Evolutionary conservation across 495 filamentous ascomycete species (phyloP), one percentile per base, ranked within the genome.

Genomic region (Pseudevernia furfuracea): DNA sequence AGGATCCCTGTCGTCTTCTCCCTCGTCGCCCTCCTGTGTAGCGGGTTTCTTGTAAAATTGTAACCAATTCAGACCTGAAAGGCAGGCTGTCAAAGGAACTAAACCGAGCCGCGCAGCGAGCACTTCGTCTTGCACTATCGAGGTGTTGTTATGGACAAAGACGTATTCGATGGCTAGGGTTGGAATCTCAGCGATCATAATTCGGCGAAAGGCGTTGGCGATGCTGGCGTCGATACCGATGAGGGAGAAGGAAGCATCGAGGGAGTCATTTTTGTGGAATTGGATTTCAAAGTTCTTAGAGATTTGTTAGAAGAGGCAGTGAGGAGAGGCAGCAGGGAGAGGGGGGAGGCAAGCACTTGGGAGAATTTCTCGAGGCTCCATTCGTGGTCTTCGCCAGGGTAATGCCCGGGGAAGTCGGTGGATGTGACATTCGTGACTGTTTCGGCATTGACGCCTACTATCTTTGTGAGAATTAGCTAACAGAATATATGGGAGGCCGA

Each of bases 121-220:
- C 1, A 99, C 92, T 75, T 99, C 95, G 74, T 99, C 95, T 73
- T 96, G 92, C 70, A 99, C 93, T 28, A 99, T 88, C 15, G 89
- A 94, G 62, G 92, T 97, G 79, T 99, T 99, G 79, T 96, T 92
- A 71, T 88, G 78, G 56, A 97, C 83, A 78, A 87, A 97, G 72
- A 96, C 90, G 48, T 80, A 82, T 77, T 97, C 95, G 71, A 99
- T 93, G 67, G 95, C 95, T 55, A 99, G 81, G 5, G 89, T 91
- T 28, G 93, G 92, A 44, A 99, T 88, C 75, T 99, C 95, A 61
- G 94, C 87, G 77, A 99, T 87, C 65, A 97, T 82, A 71, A 99
- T 97, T 56, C 95, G 90, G 68, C 95, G 94, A 81, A 97, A 96
- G 71, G 95, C 95, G 75, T 99, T 99, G 68, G 95, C 92, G 71